Evolutionary conservation across 352 stramenopile genomes (phyloP).

Genomic region (Globisporangium canariense): DNA sequence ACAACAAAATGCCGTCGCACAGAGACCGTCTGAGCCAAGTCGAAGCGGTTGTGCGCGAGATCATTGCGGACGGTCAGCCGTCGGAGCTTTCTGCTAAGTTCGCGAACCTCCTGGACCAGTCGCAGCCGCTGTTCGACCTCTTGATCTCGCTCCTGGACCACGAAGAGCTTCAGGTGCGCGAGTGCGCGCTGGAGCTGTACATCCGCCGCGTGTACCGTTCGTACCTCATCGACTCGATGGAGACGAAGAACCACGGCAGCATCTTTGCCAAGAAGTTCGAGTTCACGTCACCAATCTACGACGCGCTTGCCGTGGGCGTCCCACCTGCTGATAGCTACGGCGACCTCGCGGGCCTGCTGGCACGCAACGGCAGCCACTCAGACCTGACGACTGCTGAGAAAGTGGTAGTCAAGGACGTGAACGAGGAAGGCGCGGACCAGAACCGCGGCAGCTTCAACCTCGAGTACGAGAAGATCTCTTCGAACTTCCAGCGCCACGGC

Average conservation of each 20-base stretch:
- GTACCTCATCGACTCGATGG: conserved; percentile 84
- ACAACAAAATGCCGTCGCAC: conserved; percentile 96
- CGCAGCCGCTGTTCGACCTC: conserved; percentile 83
- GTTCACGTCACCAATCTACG: conserved; percentile 81
- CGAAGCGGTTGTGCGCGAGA: conserved; percentile 65
- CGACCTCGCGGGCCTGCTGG: conserved; percentile 67
- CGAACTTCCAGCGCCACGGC: conserved; percentile 66
- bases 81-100: conserved; percentile 58
- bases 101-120: conserved; percentile 68
- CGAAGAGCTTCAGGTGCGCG: conserved; percentile 57
- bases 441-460: conserved; percentile 43
- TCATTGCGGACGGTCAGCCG: conserved; percentile 48
- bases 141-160: conserved; percentile 80
- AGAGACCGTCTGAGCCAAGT: conserved; percentile 86
- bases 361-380: conserved; percentile 51
- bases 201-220: conserved; percentile 83
- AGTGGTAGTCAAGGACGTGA: conserved; percentile 21
- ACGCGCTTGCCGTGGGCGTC: conserved; percentile 71
- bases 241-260: conserved; percentile 49
- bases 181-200: conserved; percentile 80
- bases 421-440: conserved; percentile 15
- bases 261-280: conserved; percentile 86
- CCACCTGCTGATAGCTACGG: conserved; percentile 81
- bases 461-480: conserved; percentile 74
- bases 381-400: conserved; percentile 27